Base-by-base conservation (phyloP, 2,329 filamentous ascomycete genomes). In the Xylariales sp. region DNA sequence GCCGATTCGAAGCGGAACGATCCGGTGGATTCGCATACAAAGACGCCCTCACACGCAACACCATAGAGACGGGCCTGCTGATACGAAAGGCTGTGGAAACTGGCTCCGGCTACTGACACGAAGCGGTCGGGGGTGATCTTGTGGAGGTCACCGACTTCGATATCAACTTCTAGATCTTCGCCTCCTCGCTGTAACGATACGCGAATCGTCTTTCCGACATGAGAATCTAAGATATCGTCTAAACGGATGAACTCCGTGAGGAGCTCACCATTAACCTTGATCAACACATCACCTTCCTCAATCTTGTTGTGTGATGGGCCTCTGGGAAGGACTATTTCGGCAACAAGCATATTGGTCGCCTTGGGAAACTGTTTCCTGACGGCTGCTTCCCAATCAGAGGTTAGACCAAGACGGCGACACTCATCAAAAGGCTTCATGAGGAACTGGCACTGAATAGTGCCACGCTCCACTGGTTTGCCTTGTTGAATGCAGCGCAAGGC, bases 371-470 rank as follows among this genome's bases (percentile, higher is more conserved):
- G 72, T 50, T 85, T 80, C 23, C 93, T 83, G 46, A 95, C 81
- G 40, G 83, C 81, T 25, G 86, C 83, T 67, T 98, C 93, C 82
- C 88, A 94, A 36, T 88, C 77, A 0, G 89, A 74, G 2, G 79
- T 88, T 43, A 98, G 70, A 6, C 93, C 93, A 10, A 98, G 71
- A 42, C 93, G 78, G 38, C 91, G 82, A 61, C 93, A 97, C 61
- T 98, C 94, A 52, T 98, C 94, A 52, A 98, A 98, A 0, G 93
- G 88, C 63, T 97, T 97, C 45, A 98, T 76, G 37, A 97, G 76
- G 76, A 94, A 98, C 60, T 98, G 93, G 45, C 88, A 95, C 63
- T 98, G 93, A 34, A 98, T 95, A n/a, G 93, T 95, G 33, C 93
- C 93, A 51, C 93, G 78, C n/a, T 83, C 81, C 37, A 98, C 83